Percentiles rank a stretch among this genome's conserved stretches.
Evolutionary conservation across 352 stramenopile genomes (phyloP).

Genomic region (Plasmopara muralis): DNA sequence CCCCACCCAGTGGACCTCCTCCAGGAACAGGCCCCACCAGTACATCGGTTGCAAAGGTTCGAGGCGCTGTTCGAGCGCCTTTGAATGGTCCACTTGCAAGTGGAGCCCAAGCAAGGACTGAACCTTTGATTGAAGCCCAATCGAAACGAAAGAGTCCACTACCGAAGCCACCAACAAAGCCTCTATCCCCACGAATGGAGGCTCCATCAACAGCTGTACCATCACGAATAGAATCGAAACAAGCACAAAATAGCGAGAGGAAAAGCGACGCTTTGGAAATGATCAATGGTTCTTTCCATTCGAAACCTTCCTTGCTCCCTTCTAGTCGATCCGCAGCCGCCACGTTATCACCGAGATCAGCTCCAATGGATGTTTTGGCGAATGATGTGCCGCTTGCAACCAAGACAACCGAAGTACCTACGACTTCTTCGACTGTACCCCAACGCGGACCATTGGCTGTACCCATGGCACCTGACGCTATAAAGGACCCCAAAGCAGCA

Average conservation of each 20-base stretch:
- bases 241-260: conserved; percentile 11
- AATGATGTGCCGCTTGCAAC: conserved; percentile 15
- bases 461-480: conserved; percentile 31
- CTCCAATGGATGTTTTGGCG: conserved; percentile 40
- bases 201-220: conserved; percentile 11
- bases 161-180: conserved; percentile 5
- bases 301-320: conserved; percentile 23
- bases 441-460: conserved; percentile 11
- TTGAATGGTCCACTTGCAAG: conserved; percentile 26
- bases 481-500: conserved; percentile 49
- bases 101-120: conserved; percentile 22
- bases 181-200: conserved; percentile 16
- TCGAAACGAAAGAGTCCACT: conserved; percentile 20
- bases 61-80: conserved; percentile 40
- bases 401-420: not conserved
- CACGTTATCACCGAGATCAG: conserved; percentile 23
- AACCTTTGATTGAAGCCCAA: conserved; percentile 26
- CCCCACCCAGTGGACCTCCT: conserved; percentile 55
- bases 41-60: conserved; percentile 70
- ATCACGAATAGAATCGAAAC: conserved; percentile 22
- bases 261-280: conserved; percentile 14
- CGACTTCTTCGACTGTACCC: conserved; percentile 2
- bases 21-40: conserved; percentile 42
- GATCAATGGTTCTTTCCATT: conserved; percentile 13
- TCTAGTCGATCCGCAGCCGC: conserved; percentile 19